Percentiles rank a stretch among this genome's conserved stretches.
phyloP scores from a whole-genome alignment of 2,329 filamentous ascomycete genomes.

The Verticillium nonalfalfae region DNA sequence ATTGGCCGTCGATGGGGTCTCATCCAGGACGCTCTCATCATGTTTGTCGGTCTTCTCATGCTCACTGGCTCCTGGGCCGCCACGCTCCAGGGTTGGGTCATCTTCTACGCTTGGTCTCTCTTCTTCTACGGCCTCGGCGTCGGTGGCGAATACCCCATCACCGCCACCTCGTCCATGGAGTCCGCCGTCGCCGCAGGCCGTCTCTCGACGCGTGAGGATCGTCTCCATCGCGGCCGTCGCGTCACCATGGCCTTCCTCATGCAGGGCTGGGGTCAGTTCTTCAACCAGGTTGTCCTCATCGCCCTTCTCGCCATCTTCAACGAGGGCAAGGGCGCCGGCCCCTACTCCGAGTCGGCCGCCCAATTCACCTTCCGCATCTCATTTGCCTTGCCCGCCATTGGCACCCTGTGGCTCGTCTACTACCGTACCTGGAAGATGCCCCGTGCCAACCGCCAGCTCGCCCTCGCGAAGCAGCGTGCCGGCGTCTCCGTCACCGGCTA shows the following conservation, averaged over 20 bases:
- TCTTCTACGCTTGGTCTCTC: conserved; percentile 91
- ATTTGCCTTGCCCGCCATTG: conserved; percentile 84
- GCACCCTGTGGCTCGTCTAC: conserved; percentile 92
- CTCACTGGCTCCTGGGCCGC: conserved; percentile 86
- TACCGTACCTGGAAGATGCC: conserved; percentile 95
- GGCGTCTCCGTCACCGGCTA: conserved; percentile 77
- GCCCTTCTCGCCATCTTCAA: conserved; percentile 76
- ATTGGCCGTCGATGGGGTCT: conserved; percentile 90
- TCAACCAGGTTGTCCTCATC: conserved; percentile 89
- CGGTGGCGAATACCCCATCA: conserved; percentile 94
- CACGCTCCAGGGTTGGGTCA: conserved; percentile 87
- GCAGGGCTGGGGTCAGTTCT: conserved; percentile 96
- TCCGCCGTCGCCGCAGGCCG: conserved; percentile 80
- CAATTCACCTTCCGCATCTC: conserved; percentile 92
- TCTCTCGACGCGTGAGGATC: conserved; percentile 84
- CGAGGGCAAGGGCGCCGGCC: conserved; percentile 30
- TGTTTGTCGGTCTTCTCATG: conserved; percentile 90
- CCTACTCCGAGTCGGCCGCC: conserved; percentile 69
- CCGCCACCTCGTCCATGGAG: conserved; percentile 91
- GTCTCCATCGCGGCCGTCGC: conserved; percentile 90
- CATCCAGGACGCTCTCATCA: conserved; percentile 89
- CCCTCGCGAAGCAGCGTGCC: conserved; percentile 72
- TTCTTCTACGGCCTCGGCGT: conserved; percentile 68
- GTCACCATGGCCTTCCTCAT: conserved; percentile 95
- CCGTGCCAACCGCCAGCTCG: conserved; percentile 75